Evolutionary conservation across 371 early-diverging fungal genomes (phyloP), one percentile per base, ranked within the genome.

Genomic region (Saksenaea vasiformis): DNA sequence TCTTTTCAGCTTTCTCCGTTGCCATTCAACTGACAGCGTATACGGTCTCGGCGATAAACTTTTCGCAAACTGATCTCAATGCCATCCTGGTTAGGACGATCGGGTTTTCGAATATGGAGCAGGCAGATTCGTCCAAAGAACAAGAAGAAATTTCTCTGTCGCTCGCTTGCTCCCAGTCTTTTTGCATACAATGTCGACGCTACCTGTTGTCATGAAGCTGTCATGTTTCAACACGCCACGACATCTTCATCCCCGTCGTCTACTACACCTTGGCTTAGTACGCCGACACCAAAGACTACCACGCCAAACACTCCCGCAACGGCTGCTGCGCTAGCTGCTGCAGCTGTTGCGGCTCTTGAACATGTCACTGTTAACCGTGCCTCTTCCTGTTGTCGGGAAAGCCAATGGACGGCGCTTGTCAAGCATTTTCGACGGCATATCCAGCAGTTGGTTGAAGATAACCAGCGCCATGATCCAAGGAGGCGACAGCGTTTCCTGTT

Each of bases 111-210:
- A 47, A 47, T 47, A 47, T 47, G 51, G 51, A 47, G 22, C 24
- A 17, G 27, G 22, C 51, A 47, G 22, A 19, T 47, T 47, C 51
- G 51, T 22, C 37, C 35, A 28, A 56, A 63, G 44, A 47, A 39
- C 24, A 63, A 62, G 35, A 62, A 35, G 28, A 43, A 37, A 10
- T 31, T 64, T 8, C 54, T 64, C 15, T 67, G 62, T 54, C 67
- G 67, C 7, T 67, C 67, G 5, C 58, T 67, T 24, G 61, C 62
- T 9, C 67, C 67, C 1, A 62, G 66, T 26, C 26, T 67, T 10
- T 54, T 61, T 15, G 67, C 58, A 7, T 67, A 67, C 54, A 56
- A 67, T 57, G 54, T 62, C 24, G 67, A 67, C 27, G 41, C 44
- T 4, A 37, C 62, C 7, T 67, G 67, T 35, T 67, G 41, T 58